Conservation (phyloP, 1,284 basidiomycete species). For the Cystobasidium slooffiae region DNA sequence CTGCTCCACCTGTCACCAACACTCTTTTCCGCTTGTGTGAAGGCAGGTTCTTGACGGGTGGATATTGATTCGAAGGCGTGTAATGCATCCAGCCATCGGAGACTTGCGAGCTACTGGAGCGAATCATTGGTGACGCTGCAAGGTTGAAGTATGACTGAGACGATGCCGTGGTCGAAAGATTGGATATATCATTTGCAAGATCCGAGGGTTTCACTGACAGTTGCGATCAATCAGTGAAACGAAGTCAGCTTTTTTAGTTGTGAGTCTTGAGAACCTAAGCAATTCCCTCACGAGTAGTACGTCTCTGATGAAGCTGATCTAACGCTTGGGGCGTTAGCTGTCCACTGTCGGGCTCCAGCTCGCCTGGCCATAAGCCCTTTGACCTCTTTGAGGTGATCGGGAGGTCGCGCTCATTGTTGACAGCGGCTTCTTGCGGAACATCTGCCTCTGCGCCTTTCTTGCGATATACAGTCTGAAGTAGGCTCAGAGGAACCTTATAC, state of each 20-base stretch:
- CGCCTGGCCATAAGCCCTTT: not conserved
- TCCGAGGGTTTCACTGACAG: conserved; percentile 8
- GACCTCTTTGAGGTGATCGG: conserved; percentile 2
- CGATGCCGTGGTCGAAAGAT: conserved; percentile 5
- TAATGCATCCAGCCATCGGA: conserved; percentile 68
- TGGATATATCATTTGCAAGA: conserved; percentile 5
- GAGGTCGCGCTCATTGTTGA: conserved; percentile 2
- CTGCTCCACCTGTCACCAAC: conserved; percentile 92
- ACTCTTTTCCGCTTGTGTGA: conserved; percentile 80
- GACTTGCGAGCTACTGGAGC: not conserved
- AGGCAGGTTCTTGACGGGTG: conserved; percentile 83
- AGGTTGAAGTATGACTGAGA: conserved; percentile 1
- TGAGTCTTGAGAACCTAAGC: not conserved
- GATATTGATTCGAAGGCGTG: conserved; percentile 85
- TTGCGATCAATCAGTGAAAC: not conserved
- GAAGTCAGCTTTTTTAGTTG: not conserved
- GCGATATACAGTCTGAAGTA: conserved; percentile 60
- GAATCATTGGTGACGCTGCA: conserved; percentile 7
- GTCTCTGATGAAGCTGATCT: conserved; percentile 10
- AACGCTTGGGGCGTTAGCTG: conserved; percentile 5
- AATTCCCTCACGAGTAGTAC: not conserved
- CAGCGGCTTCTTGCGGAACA: not conserved
- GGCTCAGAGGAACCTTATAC: conserved; percentile 31
- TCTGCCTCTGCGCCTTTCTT: conserved; percentile 81
- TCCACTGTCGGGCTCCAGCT: not conserved